Conservation (phyloP, 805 yeast species). For the Candida pini region DNA sequence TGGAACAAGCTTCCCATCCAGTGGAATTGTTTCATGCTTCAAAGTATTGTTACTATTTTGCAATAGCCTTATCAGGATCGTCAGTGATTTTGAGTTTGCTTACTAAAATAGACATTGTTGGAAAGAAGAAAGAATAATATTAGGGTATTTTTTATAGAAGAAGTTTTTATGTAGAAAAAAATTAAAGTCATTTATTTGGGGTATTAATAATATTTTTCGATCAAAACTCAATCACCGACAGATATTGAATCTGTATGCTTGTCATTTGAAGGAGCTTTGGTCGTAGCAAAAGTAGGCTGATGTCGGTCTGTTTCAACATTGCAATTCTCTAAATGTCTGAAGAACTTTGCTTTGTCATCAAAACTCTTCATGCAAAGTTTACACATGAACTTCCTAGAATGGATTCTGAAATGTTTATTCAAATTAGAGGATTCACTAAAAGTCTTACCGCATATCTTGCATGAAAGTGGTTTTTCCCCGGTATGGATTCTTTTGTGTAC, state of each 20-base stretch:
- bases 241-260: no score
- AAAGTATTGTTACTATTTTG: conserved; percentile 35
- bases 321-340: conserved; percentile 33
- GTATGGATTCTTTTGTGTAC: conserved; percentile 85
- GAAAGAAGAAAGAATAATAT: conserved; percentile 11
- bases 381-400: conserved; percentile 50
- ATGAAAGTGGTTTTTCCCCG: conserved; percentile 80
- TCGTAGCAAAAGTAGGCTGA: no score
- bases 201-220: no score
- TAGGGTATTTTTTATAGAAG: no score
- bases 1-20: conserved; percentile 17
- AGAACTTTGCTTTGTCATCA: conserved; percentile 36
- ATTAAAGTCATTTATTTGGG: no score
- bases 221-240: no score
- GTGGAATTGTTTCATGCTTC: conserved; percentile 27
- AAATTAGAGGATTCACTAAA: conserved; percentile 88
- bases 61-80: conserved; percentile 29
- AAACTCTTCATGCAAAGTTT: conserved; percentile 48
- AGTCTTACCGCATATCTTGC: conserved; percentile 75
- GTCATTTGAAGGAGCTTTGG: no score
- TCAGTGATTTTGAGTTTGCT: conserved; percentile 29
- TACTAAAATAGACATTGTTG: conserved; percentile 33
- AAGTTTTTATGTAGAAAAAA: no score
- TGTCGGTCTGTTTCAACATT: no score
- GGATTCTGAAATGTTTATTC: conserved; percentile 82